Base-by-base conservation (phyloP, 2,329 filamentous ascomycete species). In the Hypoxylon sp. region DNA sequence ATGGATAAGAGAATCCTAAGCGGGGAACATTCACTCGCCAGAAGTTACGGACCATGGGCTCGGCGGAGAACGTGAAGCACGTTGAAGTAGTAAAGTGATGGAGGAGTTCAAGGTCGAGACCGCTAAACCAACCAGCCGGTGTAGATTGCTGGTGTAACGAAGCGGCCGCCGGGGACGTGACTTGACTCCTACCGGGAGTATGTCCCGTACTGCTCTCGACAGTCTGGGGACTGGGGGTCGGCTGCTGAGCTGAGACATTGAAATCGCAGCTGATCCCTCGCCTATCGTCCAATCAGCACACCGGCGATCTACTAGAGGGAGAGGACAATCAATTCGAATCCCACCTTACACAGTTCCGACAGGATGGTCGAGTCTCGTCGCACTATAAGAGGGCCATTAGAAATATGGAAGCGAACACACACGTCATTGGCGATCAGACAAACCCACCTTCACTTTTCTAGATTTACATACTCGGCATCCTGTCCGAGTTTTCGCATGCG, bases 11-110 rank as follows among this genome's bases (percentile, higher is more conserved):
- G 31, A 87, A 82, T 2, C 81, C 85, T 25, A 85, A 73, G n/a
- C 81, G 79, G 10, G 85, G 82, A 2, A 84, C 81, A 58, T 82
- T 82, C 6, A 83, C 78, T 6, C 82, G 81, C 82, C 84, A 87
- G 31, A 86, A 80, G 35, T 80, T 78, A 44, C 82, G 82, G 2
- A 85, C 68, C 6, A 76, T 70, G 0, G 81, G 77, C 40, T 84
- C 80, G 6, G 76, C 77, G 3, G 81, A 81, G 2, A 88, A 75
- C 0, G 85, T 86, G n/a, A 80, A 77, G 57, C 81, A 82, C 0
- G 86, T 88, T 8, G 81, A 82, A 0, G 81, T 84, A 49, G 81
- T 82, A 69, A 81, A 88, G 75, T 88, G 85, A 72, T 88, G 85
- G 6, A 88, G 78, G 1, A 88, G 80, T 69, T 88, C 85, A 7